These are phyloP conservation scores for Myxozyma vanderwaltii DNA, from an alignment of 805 yeast species.

Conservation along the genomic window DNA sequence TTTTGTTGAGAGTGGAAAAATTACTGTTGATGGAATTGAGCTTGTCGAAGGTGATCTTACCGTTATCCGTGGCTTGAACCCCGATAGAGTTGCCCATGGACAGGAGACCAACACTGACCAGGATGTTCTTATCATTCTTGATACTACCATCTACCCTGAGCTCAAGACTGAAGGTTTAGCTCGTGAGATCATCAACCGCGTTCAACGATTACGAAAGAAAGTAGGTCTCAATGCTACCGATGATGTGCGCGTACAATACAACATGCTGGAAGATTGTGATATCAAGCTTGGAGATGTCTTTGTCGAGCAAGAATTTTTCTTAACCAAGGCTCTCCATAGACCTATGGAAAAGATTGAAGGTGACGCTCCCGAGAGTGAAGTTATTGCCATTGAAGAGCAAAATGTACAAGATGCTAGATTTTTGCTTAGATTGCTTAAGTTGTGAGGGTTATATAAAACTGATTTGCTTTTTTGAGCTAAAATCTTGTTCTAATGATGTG, in stretches of 20 bases:
- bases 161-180: conserved; percentile 92
- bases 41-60: conserved; percentile 85
- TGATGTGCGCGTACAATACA: conserved; percentile 85
- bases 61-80: conserved; percentile 81
- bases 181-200: conserved; percentile 94
- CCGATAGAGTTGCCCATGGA: conserved; percentile 59
- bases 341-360: conserved; percentile 55
- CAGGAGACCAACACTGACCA: conserved; percentile 85
- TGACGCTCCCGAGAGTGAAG: conserved; percentile 49
- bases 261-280: conserved; percentile 59
- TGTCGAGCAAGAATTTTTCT: conserved; percentile 62
- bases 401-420: conserved; percentile 44
- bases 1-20: conserved; percentile 69
- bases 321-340: conserved; percentile 74
- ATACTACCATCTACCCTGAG: conserved; percentile 83
- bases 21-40: conserved; percentile 86
- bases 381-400: conserved; percentile 89
- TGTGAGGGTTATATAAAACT: conserved; percentile 14
- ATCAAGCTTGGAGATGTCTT: conserved; percentile 65
- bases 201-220: conserved; percentile 96
- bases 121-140: conserved; percentile 87
- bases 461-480: background rate
- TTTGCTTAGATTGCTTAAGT: conserved; percentile 32
- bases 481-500: background rate
- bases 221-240: conserved; percentile 93